Evolutionary conservation across 2,329 filamentous ascomycete genomes (phyloP).

Genomic region (Leptographium flavum): DNA sequence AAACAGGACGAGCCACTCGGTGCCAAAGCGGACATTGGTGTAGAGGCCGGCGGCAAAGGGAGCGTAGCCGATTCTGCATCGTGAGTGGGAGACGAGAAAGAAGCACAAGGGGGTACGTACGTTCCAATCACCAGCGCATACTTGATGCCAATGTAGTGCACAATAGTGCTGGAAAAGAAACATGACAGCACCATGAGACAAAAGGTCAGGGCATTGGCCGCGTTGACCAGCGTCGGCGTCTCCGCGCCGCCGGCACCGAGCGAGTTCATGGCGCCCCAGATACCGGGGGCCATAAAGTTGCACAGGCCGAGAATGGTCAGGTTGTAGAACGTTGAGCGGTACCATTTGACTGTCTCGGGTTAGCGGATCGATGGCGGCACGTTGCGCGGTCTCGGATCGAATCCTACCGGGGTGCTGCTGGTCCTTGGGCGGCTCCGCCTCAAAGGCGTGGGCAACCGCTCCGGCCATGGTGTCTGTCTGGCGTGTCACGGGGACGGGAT

Average conservation of each 20-base stretch:
- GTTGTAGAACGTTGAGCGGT: conserved; percentile 59
- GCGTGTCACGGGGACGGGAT: too few species aligned
- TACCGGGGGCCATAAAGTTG: conserved; percentile 56
- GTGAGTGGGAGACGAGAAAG: neutral
- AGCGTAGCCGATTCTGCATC: conserved; percentile 42
- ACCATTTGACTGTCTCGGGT: conserved; percentile 36
- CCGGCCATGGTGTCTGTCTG: neutral
- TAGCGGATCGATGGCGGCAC: neutral
- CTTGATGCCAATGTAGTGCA: conserved; percentile 56
- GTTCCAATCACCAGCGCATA: conserved; percentile 58
- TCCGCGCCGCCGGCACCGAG: conserved; percentile 55
- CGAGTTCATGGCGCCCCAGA: conserved; percentile 62
- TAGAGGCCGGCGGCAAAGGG: conserved; percentile 59
- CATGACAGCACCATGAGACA: conserved; percentile 49
- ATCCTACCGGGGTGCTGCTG: conserved; percentile 1
- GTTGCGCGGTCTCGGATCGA: neutral
- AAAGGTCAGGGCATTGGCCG: conserved; percentile 58
- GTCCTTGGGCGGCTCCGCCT: neutral
- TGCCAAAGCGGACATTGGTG: conserved; percentile 56
- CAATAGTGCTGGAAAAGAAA: conserved; percentile 46
- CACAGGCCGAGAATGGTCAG: conserved; percentile 56
- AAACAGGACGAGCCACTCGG: conserved; percentile 53
- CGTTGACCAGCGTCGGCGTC: conserved; percentile 52
- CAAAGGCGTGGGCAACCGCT: neutral
- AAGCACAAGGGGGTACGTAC: conserved; percentile 18